Conservation (phyloP, 169 alveolate species). For the Eimeria necatrix region DNA sequence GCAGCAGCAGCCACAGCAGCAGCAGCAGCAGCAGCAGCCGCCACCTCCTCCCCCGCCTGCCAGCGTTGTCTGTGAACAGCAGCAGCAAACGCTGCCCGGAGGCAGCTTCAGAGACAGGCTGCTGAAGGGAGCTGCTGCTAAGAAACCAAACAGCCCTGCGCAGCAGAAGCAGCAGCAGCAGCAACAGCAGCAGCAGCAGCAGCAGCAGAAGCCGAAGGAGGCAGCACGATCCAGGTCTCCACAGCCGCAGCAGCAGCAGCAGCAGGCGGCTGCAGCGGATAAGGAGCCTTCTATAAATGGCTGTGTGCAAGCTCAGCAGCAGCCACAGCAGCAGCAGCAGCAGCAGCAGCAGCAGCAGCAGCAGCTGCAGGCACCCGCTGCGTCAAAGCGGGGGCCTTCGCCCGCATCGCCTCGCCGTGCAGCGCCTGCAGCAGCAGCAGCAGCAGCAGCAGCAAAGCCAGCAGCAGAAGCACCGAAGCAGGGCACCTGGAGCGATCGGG, state of each 20-base stretch:
- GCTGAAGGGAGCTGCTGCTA: constrained; percentile 10
- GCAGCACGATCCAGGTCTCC: background rate
- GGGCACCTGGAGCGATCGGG: background rate
- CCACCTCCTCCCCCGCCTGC: constrained; percentile 20
- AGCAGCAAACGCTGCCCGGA: constrained; percentile 14
- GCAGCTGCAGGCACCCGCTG: background rate
- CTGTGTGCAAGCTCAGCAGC: background rate
- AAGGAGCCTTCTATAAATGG: background rate
- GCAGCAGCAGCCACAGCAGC: constrained; percentile 7
- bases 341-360: background rate
- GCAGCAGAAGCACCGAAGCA: background rate
- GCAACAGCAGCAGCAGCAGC: constrained; percentile 3
- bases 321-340: background rate
- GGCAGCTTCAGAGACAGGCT: background rate
- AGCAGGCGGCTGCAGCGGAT: background rate
- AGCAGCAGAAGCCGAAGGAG: background rate
- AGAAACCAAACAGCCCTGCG: background rate
- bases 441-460: background rate
- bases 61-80: background rate
- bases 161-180: background rate
- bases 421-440: constrained; percentile 5
- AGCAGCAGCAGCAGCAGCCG: constrained; percentile 8
- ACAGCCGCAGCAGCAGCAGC: constrained; percentile 6
- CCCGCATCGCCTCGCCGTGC: too few species aligned
- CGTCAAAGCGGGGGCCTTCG: too few species aligned